Evolutionary conservation across 441 rosid genomes (phyloP), one percentile per base, ranked within the genome.

Genomic region (Gossypium davidsonii): DNA sequence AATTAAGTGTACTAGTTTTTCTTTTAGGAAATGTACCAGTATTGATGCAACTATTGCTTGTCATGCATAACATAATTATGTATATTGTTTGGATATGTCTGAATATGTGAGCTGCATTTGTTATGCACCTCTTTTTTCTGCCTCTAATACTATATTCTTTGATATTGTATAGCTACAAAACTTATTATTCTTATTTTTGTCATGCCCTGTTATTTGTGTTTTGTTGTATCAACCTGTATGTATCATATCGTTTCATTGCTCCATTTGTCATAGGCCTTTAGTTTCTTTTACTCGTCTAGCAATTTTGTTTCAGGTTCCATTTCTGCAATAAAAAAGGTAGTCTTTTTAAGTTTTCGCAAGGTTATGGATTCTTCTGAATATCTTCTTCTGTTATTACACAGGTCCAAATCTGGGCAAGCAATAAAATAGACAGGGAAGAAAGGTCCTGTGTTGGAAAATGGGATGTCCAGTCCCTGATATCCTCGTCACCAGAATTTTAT

Each of bases 321-420:
- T 42, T 20, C 46, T 59, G 57, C 37, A 49, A 51, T 67, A 52
- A 21, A 53, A 53, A 28, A 14, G 39, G 26, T 71, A 39, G 10
- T 17, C 25, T 15, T 56, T 26, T 3, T 14, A 17, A 66, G 21
- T 52, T 52, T 15, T 17, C n/a, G 18, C 2, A 52, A 49, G 70
- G 31, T 11, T 21, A 49, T 53, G 55, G 42, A 72, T 73, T 71
- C 12, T 26, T 44, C 69, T 70, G 49, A 78, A 74, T 21, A 21
- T 39, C 48, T 70, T 76, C 58, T 70, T 68, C 18, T 72, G 2
- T 80, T 80, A 42, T 71, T 75, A 73, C 21, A 71, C 85, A 95
- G 98, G 95, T 91, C 74, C 98, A 93, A 87, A 88, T 95, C 72
- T 95, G 99, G 99, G 97, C 91, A n/a, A 87, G 99, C 84, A 93